Base-by-base conservation (phyloP, 495 filamentous ascomycete species). In the Aspergillus cristatus region DNA sequence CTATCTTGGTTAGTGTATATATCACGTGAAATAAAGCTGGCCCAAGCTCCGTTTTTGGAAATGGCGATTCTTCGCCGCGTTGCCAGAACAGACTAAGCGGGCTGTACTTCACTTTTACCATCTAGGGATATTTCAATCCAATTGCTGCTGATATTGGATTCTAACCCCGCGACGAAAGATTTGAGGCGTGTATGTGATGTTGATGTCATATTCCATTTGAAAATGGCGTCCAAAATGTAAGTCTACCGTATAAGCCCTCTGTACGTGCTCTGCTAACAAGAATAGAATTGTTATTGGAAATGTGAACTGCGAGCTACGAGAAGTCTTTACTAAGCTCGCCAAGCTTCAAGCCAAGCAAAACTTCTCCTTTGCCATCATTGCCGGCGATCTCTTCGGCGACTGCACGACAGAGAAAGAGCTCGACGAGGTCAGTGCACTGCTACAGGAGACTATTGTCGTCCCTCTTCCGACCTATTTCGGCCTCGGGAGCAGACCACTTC, bases 381-480 rank as follows among this genome's bases (percentile, higher is more conserved):
- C 78, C 14, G 91, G 91, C 36, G 81, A 96, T 47, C 70, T 97
- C 6, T 98, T 96, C 49, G 53, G 60, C 20, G 56, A 62, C 34
- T 42, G 55, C 50, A 48, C 57, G 3, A 47, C 65, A 2, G 68
- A 75, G 36, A 69, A 74, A 29, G 68, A 79, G 20, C 48, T 60
- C 5, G 67, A 72, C 3, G 66, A 77, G 34, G 62, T 93, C 6
- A 59, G 64, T 13, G 68, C 71, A 6, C 70, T 97, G 3, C 62
- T 98, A 1, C 62, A 73, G 18, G 86, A 83, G 15, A 67, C 71
- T 18, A 81, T 94, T 37, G 47, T 57, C 7, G 71, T 96, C 10
- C 78, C 87, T 0, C 62, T 94, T 2, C 78, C 88, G 2, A 89
- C 80, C 10, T 97, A 98, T 61, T 96, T 96, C 53, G 81, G 79